A percentile compares a stretch with the other conserved stretches of the same genome.
Evolutionary conservation across 345 rosid species (phyloP).

Genomic region (Gossypium bickii): DNA sequence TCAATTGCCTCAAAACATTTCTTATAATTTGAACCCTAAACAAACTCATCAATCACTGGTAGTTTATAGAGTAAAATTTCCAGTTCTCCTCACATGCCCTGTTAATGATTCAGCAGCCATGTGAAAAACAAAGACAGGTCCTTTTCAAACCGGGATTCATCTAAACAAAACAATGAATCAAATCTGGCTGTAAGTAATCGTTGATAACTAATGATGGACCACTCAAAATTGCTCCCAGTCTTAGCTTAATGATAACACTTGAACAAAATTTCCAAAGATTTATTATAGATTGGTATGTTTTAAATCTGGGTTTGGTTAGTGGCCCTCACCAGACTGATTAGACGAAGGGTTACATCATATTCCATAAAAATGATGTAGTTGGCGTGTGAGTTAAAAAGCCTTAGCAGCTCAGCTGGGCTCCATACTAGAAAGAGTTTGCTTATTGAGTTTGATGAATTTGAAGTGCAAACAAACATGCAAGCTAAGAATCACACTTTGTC

Average conservation of each 20-base stretch:
- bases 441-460: neutral
- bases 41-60: neutral
- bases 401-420: slow-evolving; percentile 6
- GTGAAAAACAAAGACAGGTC: slow-evolving; percentile 18
- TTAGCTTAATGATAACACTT: neutral
- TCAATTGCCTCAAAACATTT: neutral
- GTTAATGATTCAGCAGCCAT: neutral
- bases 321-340: neutral
- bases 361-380: neutral
- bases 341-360: neutral
- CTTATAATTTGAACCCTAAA: neutral
- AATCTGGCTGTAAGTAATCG: neutral
- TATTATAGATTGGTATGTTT: slow-evolving; percentile 1
- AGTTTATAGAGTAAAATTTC: neutral
- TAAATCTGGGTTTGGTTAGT: neutral
- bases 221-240: neutral
- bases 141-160: slow-evolving; percentile 25
- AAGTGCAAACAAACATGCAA: neutral
- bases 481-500: neutral
- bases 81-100: neutral
- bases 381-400: slow-evolving; percentile 6
- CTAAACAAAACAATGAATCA: neutral
- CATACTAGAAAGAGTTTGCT: neutral
- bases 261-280: neutral
- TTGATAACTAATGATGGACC: slow-evolving; percentile 6